Evolutionary conservation across 1,284 basidiomycete species (phyloP).

Genomic region (Fomitopsis palustris): DNA sequence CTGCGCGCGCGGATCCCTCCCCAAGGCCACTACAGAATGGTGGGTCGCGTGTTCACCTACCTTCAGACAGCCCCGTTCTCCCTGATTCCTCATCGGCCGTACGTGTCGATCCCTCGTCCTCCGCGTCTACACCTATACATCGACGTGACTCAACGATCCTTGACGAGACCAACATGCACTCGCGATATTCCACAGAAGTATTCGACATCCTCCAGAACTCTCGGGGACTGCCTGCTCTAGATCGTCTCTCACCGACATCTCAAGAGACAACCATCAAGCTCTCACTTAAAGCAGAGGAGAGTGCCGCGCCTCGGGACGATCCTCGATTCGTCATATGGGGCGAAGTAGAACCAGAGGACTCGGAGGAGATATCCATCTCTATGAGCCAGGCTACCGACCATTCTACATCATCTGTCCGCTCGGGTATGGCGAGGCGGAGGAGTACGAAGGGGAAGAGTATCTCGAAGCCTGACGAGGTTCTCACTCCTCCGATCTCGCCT

Average conservation of each 20-base stretch:
- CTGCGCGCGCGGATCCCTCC: slow-evolving; percentile 47
- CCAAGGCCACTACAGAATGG: background rate
- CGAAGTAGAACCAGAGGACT: slow-evolving; percentile 49
- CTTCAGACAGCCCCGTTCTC: background rate
- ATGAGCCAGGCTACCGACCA: slow-evolving; percentile 39
- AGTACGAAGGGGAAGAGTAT: slow-evolving; percentile 26
- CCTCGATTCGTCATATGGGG: slow-evolving; percentile 89
- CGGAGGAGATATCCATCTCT: slow-evolving; percentile 36
- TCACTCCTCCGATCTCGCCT: slow-evolving; percentile 26
- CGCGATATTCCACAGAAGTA: slow-evolving; percentile 66
- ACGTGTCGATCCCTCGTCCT: background rate
- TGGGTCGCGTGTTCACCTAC: background rate
- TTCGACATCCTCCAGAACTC: slow-evolving; percentile 83
- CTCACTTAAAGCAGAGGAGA: slow-evolving; percentile 59
- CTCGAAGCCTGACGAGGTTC: slow-evolving; percentile 27
- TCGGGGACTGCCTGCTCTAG: slow-evolving; percentile 66
- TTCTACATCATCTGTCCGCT: slow-evolving; percentile 33
- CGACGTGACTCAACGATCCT: slow-evolving; percentile 4
- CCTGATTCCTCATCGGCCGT: background rate
- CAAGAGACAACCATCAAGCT: slow-evolving; percentile 61
- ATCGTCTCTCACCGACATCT: slow-evolving; percentile 45
- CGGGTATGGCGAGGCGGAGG: slow-evolving; percentile 33
- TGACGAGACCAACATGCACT: slow-evolving; percentile 45
- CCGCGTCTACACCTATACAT: slow-evolving; percentile 1
- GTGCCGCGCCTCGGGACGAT: slow-evolving; percentile 72